A percentile compares a stretch with the other conserved stretches of the same genome.
Conservation (phyloP, 345 rosid species). For the Syzygium aqueum region DNA sequence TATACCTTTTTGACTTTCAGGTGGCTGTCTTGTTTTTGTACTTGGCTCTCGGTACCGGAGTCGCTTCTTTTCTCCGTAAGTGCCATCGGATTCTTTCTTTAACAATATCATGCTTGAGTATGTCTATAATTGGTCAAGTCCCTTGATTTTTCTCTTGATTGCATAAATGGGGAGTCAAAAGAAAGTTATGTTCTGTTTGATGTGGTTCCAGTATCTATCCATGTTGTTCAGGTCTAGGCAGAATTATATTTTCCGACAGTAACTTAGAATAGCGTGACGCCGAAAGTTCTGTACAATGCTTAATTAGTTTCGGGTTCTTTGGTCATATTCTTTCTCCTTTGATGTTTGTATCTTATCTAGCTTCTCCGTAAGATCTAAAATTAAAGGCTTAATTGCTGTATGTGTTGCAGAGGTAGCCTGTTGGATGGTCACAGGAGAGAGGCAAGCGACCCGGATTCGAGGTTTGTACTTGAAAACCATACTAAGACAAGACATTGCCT, state of each 20-base stretch:
- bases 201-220: background rate
- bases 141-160: background rate
- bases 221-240: background rate
- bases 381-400: background rate
- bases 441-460: slow-evolving; percentile 70
- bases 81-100: background rate
- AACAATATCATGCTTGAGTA: background rate
- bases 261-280: background rate
- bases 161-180: background rate
- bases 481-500: slow-evolving; percentile 74
- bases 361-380: background rate
- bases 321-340: background rate
- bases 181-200: background rate
- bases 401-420: slow-evolving; percentile 65
- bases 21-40: slow-evolving; percentile 43
- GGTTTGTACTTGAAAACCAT: slow-evolving; percentile 72
- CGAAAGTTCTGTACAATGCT: background rate
- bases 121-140: background rate
- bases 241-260: background rate
- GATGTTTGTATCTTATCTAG: background rate
- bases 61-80: slow-evolving; percentile 72
- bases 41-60: slow-evolving; percentile 43
- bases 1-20: slow-evolving; percentile 15
- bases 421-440: slow-evolving; percentile 90
- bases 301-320: background rate